These are phyloP conservation scores for Aspergillus puulaauensis DNA, from an alignment of 2,329 filamentous ascomycete species.

Conservation along the genomic window DNA sequence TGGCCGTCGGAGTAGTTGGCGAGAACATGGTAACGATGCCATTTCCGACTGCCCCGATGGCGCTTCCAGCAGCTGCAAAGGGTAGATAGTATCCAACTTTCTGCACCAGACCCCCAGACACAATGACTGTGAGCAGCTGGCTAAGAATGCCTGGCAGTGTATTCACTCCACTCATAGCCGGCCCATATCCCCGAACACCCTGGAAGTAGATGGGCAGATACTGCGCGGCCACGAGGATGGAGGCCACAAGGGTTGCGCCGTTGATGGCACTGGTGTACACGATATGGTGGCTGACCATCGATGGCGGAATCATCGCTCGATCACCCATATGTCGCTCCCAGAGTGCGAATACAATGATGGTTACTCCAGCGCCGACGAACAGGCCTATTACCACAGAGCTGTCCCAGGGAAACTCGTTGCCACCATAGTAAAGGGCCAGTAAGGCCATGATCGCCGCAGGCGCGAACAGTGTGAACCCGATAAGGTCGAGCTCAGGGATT, in stretches of 20 bases:
- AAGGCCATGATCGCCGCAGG: conserved; percentile 55
- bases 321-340: not conserved
- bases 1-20: conserved; percentile 32
- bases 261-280: not conserved
- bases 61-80: conserved; percentile 26
- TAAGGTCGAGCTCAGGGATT: conserved; percentile 42
- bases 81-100: conserved; percentile 37
- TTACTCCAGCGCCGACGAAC: conserved; percentile 24
- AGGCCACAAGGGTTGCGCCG: not conserved
- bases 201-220: conserved; percentile 50
- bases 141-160: conserved; percentile 31
- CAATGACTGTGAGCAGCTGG: conserved; percentile 32
- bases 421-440: conserved; percentile 59
- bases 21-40: conserved; percentile 46
- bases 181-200: conserved; percentile 30
- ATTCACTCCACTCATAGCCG: conserved; percentile 27
- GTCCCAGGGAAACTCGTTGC: conserved; percentile 53
- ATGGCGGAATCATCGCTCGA: not conserved
- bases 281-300: not conserved
- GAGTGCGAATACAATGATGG: conserved; percentile 5
- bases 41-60: conserved; percentile 33
- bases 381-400: conserved; percentile 43
- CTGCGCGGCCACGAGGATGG: not conserved
- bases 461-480: conserved; percentile 52
- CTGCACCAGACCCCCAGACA: conserved; percentile 30